Evolutionary conservation across 176 grass and related monocot genomes (phyloP).

Genomic region (Ensete glaucum): DNA sequence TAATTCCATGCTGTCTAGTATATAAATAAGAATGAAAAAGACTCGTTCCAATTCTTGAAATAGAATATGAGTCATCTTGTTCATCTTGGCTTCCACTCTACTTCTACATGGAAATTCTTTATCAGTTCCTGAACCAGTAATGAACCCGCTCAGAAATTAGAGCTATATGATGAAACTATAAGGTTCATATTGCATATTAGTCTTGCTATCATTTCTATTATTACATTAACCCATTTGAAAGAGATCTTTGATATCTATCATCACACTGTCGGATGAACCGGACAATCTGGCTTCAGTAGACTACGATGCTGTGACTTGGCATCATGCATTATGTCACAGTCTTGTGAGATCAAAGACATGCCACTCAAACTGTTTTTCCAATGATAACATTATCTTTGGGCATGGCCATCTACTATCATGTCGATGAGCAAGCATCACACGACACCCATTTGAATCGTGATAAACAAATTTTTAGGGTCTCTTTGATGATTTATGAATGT

Average conservation of each 20-base stretch:
- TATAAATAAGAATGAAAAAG: too few species aligned
- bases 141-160: not conserved
- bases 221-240: not conserved
- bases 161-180: not conserved
- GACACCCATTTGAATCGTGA: too few species aligned
- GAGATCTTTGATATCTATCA: not conserved
- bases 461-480: not conserved
- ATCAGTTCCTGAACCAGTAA: not conserved
- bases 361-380: not conserved
- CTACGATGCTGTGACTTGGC: too few species aligned
- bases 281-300: too few species aligned
- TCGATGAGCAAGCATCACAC: not conserved
- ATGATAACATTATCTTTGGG: not conserved
- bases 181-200: not conserved
- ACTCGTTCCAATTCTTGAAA: too few species aligned
- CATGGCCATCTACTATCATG: not conserved
- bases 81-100: not conserved
- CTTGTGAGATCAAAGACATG: too few species aligned
- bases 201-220: not conserved
- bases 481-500: constrained; percentile 8
- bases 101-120: not conserved
- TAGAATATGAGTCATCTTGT: not conserved
- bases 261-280: not conserved
- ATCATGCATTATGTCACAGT: too few species aligned
- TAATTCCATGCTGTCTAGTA: too few species aligned